These are phyloP conservation scores for Fusarium paranaense DNA, from an alignment of 2,329 filamentous ascomycete genomes.

Conservation along the genomic window DNA sequence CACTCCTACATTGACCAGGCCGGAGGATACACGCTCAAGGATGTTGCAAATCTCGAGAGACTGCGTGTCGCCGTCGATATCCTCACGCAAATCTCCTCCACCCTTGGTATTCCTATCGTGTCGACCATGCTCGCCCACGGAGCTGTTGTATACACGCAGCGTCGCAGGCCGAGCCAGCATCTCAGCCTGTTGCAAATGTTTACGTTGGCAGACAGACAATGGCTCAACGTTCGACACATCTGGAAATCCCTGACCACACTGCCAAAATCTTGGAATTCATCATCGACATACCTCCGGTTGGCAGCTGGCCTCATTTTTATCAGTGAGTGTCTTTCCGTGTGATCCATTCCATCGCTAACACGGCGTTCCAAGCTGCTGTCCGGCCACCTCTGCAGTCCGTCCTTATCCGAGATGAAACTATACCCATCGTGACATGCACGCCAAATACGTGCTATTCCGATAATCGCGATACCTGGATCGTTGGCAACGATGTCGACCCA, in stretches of 20 bases:
- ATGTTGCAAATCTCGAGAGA: background rate
- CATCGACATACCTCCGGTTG: conserved; percentile 11
- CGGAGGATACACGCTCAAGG: background rate
- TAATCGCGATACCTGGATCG: background rate
- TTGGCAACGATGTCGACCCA: conserved; percentile 16
- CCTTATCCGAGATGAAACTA: conserved; percentile 14
- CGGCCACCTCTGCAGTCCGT: conserved; percentile 8
- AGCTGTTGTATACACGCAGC: conserved; percentile 28
- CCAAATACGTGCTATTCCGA: background rate
- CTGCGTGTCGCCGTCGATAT: background rate
- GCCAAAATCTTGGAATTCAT: background rate
- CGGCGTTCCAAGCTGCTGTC: conserved; percentile 1
- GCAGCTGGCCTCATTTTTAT: conserved; percentile 15
- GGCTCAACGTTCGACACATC: background rate
- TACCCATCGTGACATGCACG: background rate
- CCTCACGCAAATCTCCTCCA: background rate
- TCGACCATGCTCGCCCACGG: conserved; percentile 26
- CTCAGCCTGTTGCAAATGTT: conserved; percentile 20
- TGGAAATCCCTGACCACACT: background rate
- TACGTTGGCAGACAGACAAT: conserved; percentile 21
- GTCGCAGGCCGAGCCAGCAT: background rate
- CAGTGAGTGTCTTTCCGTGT: background rate
- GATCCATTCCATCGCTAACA: background rate
- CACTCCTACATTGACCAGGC: conserved; percentile 17
- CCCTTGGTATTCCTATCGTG: conserved; percentile 18